Base-by-base conservation (phyloP, 2,329 filamentous ascomycete species). In the Hirsutella minnesotensis region DNA sequence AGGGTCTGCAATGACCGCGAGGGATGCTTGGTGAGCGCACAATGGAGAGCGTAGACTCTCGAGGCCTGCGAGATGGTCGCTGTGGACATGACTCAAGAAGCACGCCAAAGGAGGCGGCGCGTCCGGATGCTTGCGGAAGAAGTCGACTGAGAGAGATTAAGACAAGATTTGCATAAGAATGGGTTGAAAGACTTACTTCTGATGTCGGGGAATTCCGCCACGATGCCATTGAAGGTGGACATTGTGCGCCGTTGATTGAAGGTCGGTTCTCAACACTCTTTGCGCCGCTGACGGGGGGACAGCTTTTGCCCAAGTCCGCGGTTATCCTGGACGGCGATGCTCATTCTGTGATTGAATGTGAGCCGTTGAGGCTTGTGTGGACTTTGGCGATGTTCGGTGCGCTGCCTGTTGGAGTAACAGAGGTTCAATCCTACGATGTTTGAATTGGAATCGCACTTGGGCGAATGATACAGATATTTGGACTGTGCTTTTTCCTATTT, bases 81-180 rank as follows among this genome's bases (percentile, higher is more conserved):
- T 94, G 57, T 95, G 90, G 2, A 94, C 79, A 72, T 96, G 90
- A 60, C 85, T 94, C 21, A 96, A 70, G 56, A 96, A 95, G 59
- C 83, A 92, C 15, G 85, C 88, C 43, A 92, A 63, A 0, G 87
- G 84, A 4, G 83, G 73, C 15, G 63, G 71, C 15, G 62, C 62
- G 5, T 67, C 66, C 4, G 68, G 63, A 38, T 70, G 68, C 15
- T 63, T 65, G 20, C 85, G 77, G 53, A 95, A 95, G 65, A 81
- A 87, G 62, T 95, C 89, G 49, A 95, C 81, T 85, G 44, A 13
- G 12, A 15, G 12, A 16, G 16, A 15, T n/a, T 15, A 15, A 13
- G 4, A 35, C 18, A 2, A 35, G 16, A 13, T 16, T 16, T 9
- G 33, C n/a, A 16, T 13, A 13, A 13, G 30, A 12, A 4, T 3